Evolutionary conservation across 768 basidiomycete species (phyloP), one percentile per base, ranked within the genome.

Genomic region (Cyathus striatus): DNA sequence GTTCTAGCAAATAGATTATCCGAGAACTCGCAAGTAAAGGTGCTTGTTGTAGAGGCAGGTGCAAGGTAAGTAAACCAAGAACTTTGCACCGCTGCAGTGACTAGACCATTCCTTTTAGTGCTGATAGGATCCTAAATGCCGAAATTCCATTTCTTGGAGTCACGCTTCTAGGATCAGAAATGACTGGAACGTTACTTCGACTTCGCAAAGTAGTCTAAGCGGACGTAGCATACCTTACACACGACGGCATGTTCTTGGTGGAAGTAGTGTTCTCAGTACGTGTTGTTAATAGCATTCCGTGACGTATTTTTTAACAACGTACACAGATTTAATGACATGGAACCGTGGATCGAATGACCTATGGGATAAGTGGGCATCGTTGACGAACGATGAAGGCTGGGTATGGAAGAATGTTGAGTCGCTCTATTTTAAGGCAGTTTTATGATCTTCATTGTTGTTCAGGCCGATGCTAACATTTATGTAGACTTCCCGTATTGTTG

Each of bases 11-110:
- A 57, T 36, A 48, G 66, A 7, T 51, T 66, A 1, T 50, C 61
- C 2, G 63, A 65, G 44, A 59, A 70, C 52, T 48, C 54, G 2
- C 42, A 46, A 2, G 37, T 50, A 20, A 53, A 42, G 6, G 60
- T 68, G 16, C 59, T 68, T 5, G 46, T 65, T 2, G 44, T 68
- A 2, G 65, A 65, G 43, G 58, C 60, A 20, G 60, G 62, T 6
- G 49, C 48, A 17, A 48, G 52, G 60, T 60, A 37, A 30, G 51
- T 46, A n/a, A 37, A 9, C 36, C 21, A 37, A 9, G 12, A 9
- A n/a, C 27, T 30, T 30, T 30, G n/a, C n/a, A 9, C 27, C 27
- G 9, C 9, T 30, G 9, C n/a, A 9, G n/a, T n/a, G 9, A 30
- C 9, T 30, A 9, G 9, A 9, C 9, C 9, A 9, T 30, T 9